phyloP scores from a whole-genome alignment of 345 rosid species.

The Populus davidiana region DNA sequence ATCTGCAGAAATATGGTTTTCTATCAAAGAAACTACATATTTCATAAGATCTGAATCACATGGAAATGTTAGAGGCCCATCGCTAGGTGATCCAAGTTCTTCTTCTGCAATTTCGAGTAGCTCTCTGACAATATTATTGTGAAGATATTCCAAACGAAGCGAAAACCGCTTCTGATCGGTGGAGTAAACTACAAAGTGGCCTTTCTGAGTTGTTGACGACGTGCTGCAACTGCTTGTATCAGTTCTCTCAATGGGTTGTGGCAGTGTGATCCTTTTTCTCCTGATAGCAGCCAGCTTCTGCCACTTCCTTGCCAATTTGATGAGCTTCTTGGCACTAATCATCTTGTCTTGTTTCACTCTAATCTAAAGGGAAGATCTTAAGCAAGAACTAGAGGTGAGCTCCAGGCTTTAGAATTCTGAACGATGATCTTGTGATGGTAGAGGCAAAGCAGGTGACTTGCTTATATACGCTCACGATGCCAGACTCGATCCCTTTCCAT shows the following conservation, averaged over 20 bases:
- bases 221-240: neutral
- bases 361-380: neutral
- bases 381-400: neutral
- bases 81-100: constrained; percentile 10
- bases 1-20: neutral
- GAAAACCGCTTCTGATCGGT: constrained; percentile 1
- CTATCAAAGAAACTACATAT: neutral
- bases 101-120: constrained; percentile 16
- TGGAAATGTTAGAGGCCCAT: constrained; percentile 9
- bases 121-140: neutral
- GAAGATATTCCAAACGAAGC: constrained; percentile 11
- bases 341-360: neutral
- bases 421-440: neutral
- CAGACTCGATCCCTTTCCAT: neutral
- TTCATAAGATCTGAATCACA: constrained; percentile 11
- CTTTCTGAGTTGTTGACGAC: neutral
- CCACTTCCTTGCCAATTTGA: constrained; percentile 8
- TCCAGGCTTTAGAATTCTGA: neutral
- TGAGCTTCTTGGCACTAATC: neutral
- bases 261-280: neutral
- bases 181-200: constrained; percentile 9
- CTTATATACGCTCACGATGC: neutral
- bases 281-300: neutral
- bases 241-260: neutral
- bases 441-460: neutral